Conservation (phyloP, 2,329 filamentous ascomycete genomes). For the Dactylellina sp. region DNA sequence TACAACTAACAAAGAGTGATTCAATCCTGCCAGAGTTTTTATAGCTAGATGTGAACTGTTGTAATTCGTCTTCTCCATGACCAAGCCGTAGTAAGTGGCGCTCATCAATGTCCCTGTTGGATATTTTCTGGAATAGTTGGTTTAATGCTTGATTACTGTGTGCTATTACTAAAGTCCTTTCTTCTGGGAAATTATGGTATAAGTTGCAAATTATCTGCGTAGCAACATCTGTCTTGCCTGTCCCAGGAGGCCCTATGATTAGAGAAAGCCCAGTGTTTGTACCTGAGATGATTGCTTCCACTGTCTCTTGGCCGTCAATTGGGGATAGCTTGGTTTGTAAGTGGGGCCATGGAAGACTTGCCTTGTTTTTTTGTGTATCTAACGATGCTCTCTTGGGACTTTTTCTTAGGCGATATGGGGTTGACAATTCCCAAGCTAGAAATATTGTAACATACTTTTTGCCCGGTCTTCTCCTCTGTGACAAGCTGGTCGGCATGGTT, state of each 20-base stretch:
- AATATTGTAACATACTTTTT: slow-evolving; percentile 24
- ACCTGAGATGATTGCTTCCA: slow-evolving; percentile 92
- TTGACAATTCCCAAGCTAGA: slow-evolving; percentile 4
- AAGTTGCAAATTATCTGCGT: slow-evolving; percentile 99
- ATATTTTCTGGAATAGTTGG: slow-evolving; percentile 97
- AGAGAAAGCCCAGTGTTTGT: slow-evolving; percentile 94
- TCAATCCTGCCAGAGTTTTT: slow-evolving; percentile 96
- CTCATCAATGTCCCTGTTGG: slow-evolving; percentile 94
- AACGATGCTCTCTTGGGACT: neutral
- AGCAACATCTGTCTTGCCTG: slow-evolving; percentile 98
- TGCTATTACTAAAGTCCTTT: slow-evolving; percentile 90
- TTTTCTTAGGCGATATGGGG: neutral
- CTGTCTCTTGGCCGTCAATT: slow-evolving; percentile 60
- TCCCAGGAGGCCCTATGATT: slow-evolving; percentile 93
- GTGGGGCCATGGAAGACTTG: neutral
- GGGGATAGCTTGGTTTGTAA: neutral
- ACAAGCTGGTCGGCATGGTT: neutral
- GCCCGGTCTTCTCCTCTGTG: neutral
- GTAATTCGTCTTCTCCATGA: slow-evolving; percentile 87
- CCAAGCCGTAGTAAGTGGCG: slow-evolving; percentile 91
- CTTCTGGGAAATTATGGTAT: slow-evolving; percentile 95
- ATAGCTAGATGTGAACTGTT: slow-evolving; percentile 86
- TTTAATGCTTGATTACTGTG: slow-evolving; percentile 99
- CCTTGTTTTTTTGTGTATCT: slow-evolving; percentile 44
- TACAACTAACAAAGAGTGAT: slow-evolving; percentile 74